Evolutionary conservation across 352 stramenopile genomes (phyloP).

Genomic region (Phytophthora palmivora): DNA sequence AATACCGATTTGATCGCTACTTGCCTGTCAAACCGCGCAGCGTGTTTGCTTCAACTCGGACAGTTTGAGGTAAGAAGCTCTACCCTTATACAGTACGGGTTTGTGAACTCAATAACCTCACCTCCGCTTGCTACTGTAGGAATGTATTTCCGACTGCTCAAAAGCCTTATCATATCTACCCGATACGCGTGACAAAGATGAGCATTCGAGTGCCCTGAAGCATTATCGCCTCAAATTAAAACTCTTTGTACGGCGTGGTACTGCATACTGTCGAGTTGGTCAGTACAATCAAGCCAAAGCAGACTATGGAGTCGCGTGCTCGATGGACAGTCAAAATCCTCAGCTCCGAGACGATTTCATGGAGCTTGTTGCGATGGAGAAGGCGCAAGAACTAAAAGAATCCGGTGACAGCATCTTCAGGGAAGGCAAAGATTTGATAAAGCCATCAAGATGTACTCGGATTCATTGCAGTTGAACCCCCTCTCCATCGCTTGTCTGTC

Average conservation of each 20-base stretch:
- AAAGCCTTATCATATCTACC: constrained; percentile 70
- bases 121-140: constrained; percentile 14
- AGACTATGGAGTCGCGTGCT: constrained; percentile 81
- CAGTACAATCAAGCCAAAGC: constrained; percentile 73
- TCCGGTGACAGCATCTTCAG: constrained; percentile 56
- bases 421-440: constrained; percentile 43
- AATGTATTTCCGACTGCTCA: constrained; percentile 75
- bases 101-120: neutral
- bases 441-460: constrained; percentile 60
- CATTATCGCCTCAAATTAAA: constrained; percentile 78
- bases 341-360: constrained; percentile 73
- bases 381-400: constrained; percentile 59
- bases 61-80: constrained; percentile 55
- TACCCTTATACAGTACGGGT: neutral
- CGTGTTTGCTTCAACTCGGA: constrained; percentile 62
- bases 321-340: constrained; percentile 78
- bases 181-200: constrained; percentile 50
- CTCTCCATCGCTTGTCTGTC: constrained; percentile 77
- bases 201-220: constrained; percentile 44
- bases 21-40: constrained; percentile 77
- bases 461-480: constrained; percentile 64
- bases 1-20: constrained; percentile 54
- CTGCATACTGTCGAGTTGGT: constrained; percentile 66
- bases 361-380: constrained; percentile 66
- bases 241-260: constrained; percentile 75